Percentiles rank a stretch among this genome's conserved stretches.
Evolutionary conservation across 2,329 filamentous ascomycete species (phyloP).

Genomic region (Diaporthe sp.): DNA sequence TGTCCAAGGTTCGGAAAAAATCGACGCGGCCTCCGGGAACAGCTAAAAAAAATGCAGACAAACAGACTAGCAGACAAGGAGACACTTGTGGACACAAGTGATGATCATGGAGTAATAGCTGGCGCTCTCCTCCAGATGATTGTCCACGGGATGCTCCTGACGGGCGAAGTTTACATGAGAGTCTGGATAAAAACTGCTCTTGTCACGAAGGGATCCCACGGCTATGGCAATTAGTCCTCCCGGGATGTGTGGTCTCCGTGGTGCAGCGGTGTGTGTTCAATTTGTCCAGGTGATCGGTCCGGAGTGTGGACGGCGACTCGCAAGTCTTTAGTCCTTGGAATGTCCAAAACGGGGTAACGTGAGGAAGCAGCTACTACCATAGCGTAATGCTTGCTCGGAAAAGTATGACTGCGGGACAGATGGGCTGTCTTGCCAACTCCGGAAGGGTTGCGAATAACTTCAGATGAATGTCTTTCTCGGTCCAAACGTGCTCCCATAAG

Average conservation of each 20-base stretch:
- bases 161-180: slow-evolving; percentile 32
- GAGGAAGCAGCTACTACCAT: slow-evolving; percentile 31
- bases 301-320: slow-evolving; percentile 32
- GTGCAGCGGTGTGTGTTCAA: slow-evolving; percentile 32
- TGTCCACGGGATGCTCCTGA: slow-evolving; percentile 32
- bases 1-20: slow-evolving; percentile 46
- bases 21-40: slow-evolving; percentile 35
- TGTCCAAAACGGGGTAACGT: slow-evolving; percentile 25
- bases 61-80: slow-evolving; percentile 23
- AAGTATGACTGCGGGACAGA: slow-evolving; percentile 28
- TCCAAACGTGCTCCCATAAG: slow-evolving; percentile 1
- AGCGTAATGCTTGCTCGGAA: slow-evolving; percentile 29
- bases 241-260: slow-evolving; percentile 31
- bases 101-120: slow-evolving; percentile 18
- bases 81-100: slow-evolving; percentile 29
- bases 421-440: slow-evolving; percentile 30
- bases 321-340: slow-evolving; percentile 26
- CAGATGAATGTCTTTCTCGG: slow-evolving; percentile 22
- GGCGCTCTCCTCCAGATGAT: slow-evolving; percentile 13
- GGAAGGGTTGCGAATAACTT: slow-evolving; percentile 25
- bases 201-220: slow-evolving; percentile 33
- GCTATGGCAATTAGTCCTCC: slow-evolving; percentile 34
- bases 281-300: slow-evolving; percentile 30
- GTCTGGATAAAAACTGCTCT: slow-evolving; percentile 24
- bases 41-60: slow-evolving; percentile 25